Evolutionary conservation across 2,329 filamentous ascomycete species (phyloP).

Genomic region (Verticillium klebahnii): DNA sequence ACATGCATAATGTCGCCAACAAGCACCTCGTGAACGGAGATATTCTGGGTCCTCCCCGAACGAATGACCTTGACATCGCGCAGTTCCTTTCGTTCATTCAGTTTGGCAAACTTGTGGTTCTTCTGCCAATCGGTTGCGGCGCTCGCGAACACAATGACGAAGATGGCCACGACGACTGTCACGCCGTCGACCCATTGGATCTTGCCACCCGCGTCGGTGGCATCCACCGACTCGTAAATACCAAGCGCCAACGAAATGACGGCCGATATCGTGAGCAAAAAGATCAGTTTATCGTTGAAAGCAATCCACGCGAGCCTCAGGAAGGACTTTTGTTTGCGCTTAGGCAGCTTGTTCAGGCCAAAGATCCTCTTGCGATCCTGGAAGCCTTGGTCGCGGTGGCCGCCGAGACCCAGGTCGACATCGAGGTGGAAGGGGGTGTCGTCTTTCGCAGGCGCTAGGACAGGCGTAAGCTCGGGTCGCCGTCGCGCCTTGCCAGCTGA

Average conservation of each 20-base stretch:
- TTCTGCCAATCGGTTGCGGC: slow-evolving; percentile 82
- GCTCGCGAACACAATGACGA: slow-evolving; percentile 71
- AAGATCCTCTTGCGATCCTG: slow-evolving; percentile 66
- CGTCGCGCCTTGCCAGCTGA: slow-evolving; percentile 29
- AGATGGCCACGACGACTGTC: slow-evolving; percentile 71
- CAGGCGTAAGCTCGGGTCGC: slow-evolving; percentile 15
- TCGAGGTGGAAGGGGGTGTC: slow-evolving; percentile 20
- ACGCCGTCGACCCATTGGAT: slow-evolving; percentile 82
- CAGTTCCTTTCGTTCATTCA: slow-evolving; percentile 77
- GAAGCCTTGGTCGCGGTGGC: slow-evolving; percentile 27
- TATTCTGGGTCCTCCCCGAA: slow-evolving; percentile 66
- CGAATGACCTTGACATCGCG: slow-evolving; percentile 69
- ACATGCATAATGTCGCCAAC: slow-evolving; percentile 71
- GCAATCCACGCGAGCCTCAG: slow-evolving; percentile 71
- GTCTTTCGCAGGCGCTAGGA: slow-evolving; percentile 13
- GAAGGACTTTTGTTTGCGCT: slow-evolving; percentile 65
- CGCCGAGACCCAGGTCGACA: slow-evolving; percentile 9
- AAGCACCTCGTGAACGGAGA: slow-evolving; percentile 66
- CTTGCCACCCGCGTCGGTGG: slow-evolving; percentile 41
- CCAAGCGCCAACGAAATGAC: slow-evolving; percentile 71
- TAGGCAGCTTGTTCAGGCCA: slow-evolving; percentile 63
- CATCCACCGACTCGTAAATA: slow-evolving; percentile 65
- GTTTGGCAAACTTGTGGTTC: slow-evolving; percentile 73
- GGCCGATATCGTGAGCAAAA: slow-evolving; percentile 66
- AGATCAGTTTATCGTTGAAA: slow-evolving; percentile 77